These are phyloP conservation scores for Mycena capillaripes DNA, from an alignment of 768 basidiomycete species.

Conservation along the genomic window DNA sequence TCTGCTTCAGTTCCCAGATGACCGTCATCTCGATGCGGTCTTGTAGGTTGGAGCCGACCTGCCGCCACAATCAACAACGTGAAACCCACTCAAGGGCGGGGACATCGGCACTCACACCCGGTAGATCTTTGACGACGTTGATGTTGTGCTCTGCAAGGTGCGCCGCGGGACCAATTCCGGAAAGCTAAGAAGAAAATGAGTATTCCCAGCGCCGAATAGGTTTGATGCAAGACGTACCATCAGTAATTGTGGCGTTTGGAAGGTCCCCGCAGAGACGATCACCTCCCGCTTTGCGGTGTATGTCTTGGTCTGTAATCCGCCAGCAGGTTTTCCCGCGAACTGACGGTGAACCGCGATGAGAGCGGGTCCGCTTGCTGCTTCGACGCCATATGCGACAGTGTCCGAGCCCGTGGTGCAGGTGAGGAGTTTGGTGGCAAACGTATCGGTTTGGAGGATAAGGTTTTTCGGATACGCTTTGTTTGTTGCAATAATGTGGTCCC, in stretches of 20 bases:
- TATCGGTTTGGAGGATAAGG: constrained; percentile 21
- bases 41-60: constrained; percentile 60
- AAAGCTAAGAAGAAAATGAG: constrained; percentile 36
- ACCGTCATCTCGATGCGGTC: constrained; percentile 42
- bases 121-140: constrained; percentile 22
- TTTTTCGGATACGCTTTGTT: constrained; percentile 3
- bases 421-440: constrained; percentile 25
- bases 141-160: constrained; percentile 19
- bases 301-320: constrained; percentile 15
- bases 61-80: too few relatives aligned
- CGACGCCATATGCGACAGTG: constrained; percentile 25
- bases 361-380: constrained; percentile 10
- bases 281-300: constrained; percentile 49
- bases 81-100: too few relatives aligned
- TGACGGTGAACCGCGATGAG: constrained; percentile 18
- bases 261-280: constrained; percentile 47
- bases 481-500: constrained; percentile 21
- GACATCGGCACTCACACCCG: constrained; percentile 40
- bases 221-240: constrained; percentile 13
- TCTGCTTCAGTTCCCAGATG: constrained; percentile 26
- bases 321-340: constrained; percentile 22
- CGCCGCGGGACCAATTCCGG: constrained; percentile 39
- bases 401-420: constrained; percentile 11
- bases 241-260: constrained; percentile 34
- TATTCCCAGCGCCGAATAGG: not conserved